Evolutionary conservation across 2,329 filamentous ascomycete species (phyloP), one percentile per base, ranked within the genome.

Genomic region (Ophiostoma perfectum): DNA sequence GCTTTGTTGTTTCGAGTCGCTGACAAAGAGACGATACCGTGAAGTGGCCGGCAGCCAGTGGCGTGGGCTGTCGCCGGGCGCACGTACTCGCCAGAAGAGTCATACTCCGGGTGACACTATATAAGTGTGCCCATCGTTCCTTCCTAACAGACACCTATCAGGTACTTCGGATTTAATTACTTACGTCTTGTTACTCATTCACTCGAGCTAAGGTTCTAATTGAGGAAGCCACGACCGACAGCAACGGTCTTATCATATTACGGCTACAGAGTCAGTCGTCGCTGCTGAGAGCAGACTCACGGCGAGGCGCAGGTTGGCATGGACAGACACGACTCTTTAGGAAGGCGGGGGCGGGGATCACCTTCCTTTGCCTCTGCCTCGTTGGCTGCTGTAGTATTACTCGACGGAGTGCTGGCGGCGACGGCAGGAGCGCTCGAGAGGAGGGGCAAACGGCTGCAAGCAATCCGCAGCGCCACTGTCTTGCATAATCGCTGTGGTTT

Each of bases 341-440:
- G 69, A 70, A 71, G 69, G 70, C 66, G 70, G 70, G 69, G 70
- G 67, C 67, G 70, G 68, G 68, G 68, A 38, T 47, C 49, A 42
- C 49, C 38, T 62, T 52, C 39, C 63, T 42, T 68, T 64, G 18
- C 12, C 45, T 12, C 42, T 45, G 42, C 42, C 42, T 27, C 8
- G 47, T 18, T 52, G 47, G 47, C 9, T 52, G 47, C 47, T 52
- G 47, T 7, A 36, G n/a, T 55, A 27, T 27, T 27, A 27, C 42
- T 45, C 27, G 27, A 27, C 27, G 27, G 27, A 27, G 27, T 27
- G 2, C 27, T 27, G 52, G 52, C 47, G 38, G 65, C 55, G 66
- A 42, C 27, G 27, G 27, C 27, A 27, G 27, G 27, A 1, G 27
- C 27, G 27, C 27, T 58, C 42, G 18, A 47, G 11, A 65, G n/a